Conservation (phyloP, 1,284 basidiomycete genomes). For the Laetiporus sulphureus region DNA sequence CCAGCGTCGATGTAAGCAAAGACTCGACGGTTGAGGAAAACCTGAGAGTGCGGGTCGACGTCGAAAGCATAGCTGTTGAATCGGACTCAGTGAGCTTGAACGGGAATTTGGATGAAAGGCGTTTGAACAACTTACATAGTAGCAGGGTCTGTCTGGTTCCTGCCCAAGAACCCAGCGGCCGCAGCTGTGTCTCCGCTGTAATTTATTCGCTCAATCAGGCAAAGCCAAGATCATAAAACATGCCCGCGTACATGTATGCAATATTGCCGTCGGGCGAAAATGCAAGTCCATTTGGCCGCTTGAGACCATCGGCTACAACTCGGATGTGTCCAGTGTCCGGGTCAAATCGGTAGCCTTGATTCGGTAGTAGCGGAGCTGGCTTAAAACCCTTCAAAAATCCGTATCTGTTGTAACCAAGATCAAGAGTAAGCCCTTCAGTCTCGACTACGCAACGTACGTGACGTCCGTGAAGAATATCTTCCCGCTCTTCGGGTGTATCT, state of each 20-base stretch:
- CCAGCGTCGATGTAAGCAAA: conserved; percentile 70
- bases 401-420: conserved; percentile 36
- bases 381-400: conserved; percentile 63
- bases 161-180: conserved; percentile 41
- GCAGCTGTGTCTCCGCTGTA: conserved; percentile 50
- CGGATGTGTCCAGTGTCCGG: conserved; percentile 56
- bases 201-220: not conserved
- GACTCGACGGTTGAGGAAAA: conserved; percentile 56
- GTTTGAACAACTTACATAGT: conserved; percentile 61
- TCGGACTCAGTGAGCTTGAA: not conserved
- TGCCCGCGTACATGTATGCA: conserved; percentile 53
- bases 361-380: conserved; percentile 53
- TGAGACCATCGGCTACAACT: conserved; percentile 66
- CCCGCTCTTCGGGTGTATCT: conserved; percentile 56
- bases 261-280: conserved; percentile 62
- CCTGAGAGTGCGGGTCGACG: conserved; percentile 50
- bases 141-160: conserved; percentile 56
- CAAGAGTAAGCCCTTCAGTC: not conserved
- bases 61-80: conserved; percentile 61
- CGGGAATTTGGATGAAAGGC: not conserved
- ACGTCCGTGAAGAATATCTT: conserved; percentile 70
- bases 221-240: not conserved
- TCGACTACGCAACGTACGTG: conserved; percentile 33
- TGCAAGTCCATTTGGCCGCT: conserved; percentile 59
- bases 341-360: conserved; percentile 71